Percentiles rank a stretch among this genome's conserved stretches.
Conservation (phyloP, 768 basidiomycete species). For the Clitopilus hobsonii region DNA sequence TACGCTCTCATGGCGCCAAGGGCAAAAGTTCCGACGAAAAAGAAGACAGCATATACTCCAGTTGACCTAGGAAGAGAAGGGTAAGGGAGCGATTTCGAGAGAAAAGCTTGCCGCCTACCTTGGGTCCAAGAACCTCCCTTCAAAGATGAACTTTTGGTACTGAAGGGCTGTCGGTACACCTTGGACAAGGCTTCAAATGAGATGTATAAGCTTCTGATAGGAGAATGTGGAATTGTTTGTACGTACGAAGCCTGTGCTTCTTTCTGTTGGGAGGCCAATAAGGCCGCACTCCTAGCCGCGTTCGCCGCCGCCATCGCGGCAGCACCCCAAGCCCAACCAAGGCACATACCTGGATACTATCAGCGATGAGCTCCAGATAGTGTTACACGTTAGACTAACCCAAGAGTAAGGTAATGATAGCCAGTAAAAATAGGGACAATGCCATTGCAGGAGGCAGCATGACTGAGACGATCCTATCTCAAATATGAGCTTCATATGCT, state of each 20-base stretch:
- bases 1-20: constrained; percentile 33
- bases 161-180: constrained; percentile 22
- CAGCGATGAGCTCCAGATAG: background rate
- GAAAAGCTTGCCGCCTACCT: too few species aligned
- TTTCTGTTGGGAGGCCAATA: constrained; percentile 29
- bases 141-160: constrained; percentile 27
- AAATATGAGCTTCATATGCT: background rate
- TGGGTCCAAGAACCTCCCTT: constrained; percentile 38
- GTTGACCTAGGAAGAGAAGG: constrained; percentile 22
- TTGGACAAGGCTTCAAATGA: constrained; percentile 17
- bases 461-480: constrained; percentile 30
- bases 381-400: constrained; percentile 17
- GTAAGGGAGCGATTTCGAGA: too few species aligned
- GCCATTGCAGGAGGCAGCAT: constrained; percentile 36
- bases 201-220: background rate
- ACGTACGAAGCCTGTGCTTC: constrained; percentile 30
- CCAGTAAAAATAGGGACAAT: constrained; percentile 31
- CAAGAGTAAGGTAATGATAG: constrained; percentile 24
- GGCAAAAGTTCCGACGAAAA: constrained; percentile 38
- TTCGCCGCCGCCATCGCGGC: constrained; percentile 39
- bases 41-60: constrained; percentile 38
- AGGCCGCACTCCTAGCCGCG: constrained; percentile 27
- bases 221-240: background rate
- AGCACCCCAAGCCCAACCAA: constrained; percentile 44
- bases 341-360: constrained; percentile 27